These are phyloP conservation scores for Colletotrichum musicola DNA, from an alignment of 2,329 filamentous ascomycete genomes.

Conservation along the genomic window DNA sequence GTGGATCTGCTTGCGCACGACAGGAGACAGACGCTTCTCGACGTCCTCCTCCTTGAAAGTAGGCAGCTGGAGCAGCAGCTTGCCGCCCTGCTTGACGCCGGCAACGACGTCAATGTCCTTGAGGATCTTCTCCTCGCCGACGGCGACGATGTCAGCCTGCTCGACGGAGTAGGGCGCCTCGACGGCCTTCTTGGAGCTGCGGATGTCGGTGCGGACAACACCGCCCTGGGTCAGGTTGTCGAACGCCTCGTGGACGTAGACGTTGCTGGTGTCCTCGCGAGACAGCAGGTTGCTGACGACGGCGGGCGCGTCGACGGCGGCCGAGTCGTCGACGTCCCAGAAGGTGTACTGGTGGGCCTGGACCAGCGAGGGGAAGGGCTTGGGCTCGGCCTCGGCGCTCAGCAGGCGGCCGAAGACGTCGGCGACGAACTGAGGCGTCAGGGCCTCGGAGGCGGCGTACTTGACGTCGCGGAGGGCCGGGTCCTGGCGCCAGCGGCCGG, in stretches of 20 bases:
- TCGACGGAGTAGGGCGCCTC: slow-evolving; percentile 87
- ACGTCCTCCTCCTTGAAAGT: slow-evolving; percentile 88
- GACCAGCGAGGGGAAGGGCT: slow-evolving; percentile 58
- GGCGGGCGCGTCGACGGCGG: slow-evolving; percentile 73
- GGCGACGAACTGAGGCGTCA: slow-evolving; percentile 68
- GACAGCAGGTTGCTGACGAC: slow-evolving; percentile 72
- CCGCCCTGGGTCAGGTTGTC: slow-evolving; percentile 81
- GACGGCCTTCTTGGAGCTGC: slow-evolving; percentile 83
- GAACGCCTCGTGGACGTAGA: slow-evolving; percentile 72
- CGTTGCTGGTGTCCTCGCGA: slow-evolving; percentile 76
- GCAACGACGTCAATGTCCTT: slow-evolving; percentile 81
- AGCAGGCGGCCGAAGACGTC: slow-evolving; percentile 60
- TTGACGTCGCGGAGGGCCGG: slow-evolving; percentile 86
- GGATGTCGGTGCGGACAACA: slow-evolving; percentile 84
- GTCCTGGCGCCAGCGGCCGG: slow-evolving; percentile 71
- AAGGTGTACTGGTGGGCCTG: slow-evolving; percentile 88
- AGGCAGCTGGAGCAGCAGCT: slow-evolving; percentile 80
- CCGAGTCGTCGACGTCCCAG: slow-evolving; percentile 88
- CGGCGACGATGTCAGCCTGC: slow-evolving; percentile 81
- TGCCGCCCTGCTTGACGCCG: slow-evolving; percentile 77
- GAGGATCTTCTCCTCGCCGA: slow-evolving; percentile 82
- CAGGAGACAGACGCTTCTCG: slow-evolving; percentile 84
- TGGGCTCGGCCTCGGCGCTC: slow-evolving; percentile 65
- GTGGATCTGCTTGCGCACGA: slow-evolving; percentile 78
- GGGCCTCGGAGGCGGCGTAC: slow-evolving; percentile 77